These are phyloP conservation scores for Rauvolfia tetraphylla DNA, from an alignment of 257 asterid species.

Conservation along the genomic window DNA sequence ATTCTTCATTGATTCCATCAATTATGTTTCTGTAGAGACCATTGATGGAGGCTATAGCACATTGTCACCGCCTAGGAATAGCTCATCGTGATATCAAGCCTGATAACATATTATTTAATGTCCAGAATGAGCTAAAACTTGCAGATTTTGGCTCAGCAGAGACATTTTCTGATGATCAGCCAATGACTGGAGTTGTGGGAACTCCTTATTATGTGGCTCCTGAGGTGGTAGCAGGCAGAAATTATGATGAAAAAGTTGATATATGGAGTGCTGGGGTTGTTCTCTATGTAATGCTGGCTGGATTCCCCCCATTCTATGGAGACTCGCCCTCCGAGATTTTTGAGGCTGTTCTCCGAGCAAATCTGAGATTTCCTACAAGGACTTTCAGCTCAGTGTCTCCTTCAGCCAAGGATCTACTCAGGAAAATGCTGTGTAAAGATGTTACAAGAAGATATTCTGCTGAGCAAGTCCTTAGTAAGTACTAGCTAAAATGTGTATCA, in stretches of 20 bases:
- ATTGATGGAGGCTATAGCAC: constrained; percentile 74
- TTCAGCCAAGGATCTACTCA: constrained; percentile 36
- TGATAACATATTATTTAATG: constrained; percentile 62
- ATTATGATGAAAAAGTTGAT: constrained; percentile 30
- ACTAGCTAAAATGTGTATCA: neutral
- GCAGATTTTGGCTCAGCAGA: constrained; percentile 85
- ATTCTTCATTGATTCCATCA: neutral
- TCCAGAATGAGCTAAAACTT: constrained; percentile 49
- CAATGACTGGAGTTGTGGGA: constrained; percentile 36
- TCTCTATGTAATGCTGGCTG: constrained; percentile 37
- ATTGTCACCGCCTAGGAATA: constrained; percentile 60
- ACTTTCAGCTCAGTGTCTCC: constrained; percentile 27
- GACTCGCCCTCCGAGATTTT: constrained; percentile 28
- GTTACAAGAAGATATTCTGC: constrained; percentile 30
- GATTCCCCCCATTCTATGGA: constrained; percentile 36
- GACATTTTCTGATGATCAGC: constrained; percentile 36
- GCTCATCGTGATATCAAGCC: constrained; percentile 84
- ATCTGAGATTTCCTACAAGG: constrained; percentile 31
- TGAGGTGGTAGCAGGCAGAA: constrained; percentile 28
- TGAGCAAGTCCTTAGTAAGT: constrained; percentile 39
- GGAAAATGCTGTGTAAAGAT: constrained; percentile 39
- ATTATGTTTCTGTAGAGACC: constrained; percentile 37
- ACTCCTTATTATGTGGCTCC: constrained; percentile 43
- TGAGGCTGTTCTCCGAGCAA: constrained; percentile 30
- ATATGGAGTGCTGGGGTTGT: constrained; percentile 44